Base-by-base conservation (phyloP, 1,139 yeast genomes). In the Yamadazyma triangularis region DNA sequence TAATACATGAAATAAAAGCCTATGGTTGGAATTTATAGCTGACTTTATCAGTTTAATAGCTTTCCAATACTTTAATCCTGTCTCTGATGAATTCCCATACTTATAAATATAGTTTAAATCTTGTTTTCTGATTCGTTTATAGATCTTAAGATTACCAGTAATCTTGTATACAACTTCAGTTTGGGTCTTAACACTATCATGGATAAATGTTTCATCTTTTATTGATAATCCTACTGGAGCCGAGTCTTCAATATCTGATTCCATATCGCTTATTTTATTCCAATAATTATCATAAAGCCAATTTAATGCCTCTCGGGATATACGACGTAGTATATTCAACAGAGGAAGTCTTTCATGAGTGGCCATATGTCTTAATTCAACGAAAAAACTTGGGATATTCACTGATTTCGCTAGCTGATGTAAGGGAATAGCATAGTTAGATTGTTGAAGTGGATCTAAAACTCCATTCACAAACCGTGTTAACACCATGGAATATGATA, bases 401-500 rank as follows among this genome's bases (percentile, higher is more conserved):
- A 86, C 58, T 25, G 72, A 69, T 32, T 64, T 73, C 0, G 98
- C 98, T 20, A 91, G 58, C 5, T 71, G 68, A 41, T 82, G 83
- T 45, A 91, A 61, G 2, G 97, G 91, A 13, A 84, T 73, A 0
- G 95, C 96, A 49, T 64, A 82, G 32, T 70, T 74, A 0, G 89
- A 76, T 46, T 80, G 86, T 53, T 91, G 98, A 29, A 73, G 72
- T 0, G 95, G 94, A 50, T 93, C 99, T 26, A 93, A 58, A 16
- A 88, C 58, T 1, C 97, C 97, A 55, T 91, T 93, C 14, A 91
- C 97, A 60, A 91, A 88, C 36, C 95, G 63, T 16, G 88, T 79
- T 7, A 91, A 47, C 0, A 91, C 78, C 87, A 86, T 81, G 0
- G 95, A 64, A 43, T 83, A 80, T 2, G 83, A 65, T 39, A 79